A percentile compares a stretch with the other conserved stretches of the same genome.
Evolutionary conservation across 164 flowering plant species (phyloP).

Genomic region (Magnolia sinica): DNA sequence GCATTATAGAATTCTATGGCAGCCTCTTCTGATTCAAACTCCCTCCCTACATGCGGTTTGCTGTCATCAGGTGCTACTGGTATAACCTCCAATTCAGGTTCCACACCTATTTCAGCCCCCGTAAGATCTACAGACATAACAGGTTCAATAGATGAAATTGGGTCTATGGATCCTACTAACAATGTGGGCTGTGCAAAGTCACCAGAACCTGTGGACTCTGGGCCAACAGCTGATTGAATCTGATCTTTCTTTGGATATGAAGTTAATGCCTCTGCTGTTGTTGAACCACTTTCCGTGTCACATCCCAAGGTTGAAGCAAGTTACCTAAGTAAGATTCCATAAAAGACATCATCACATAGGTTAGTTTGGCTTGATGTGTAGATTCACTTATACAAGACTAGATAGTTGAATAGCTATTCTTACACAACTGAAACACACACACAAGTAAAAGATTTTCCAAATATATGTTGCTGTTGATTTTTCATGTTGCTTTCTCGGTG

Average conservation of each 20-base stretch:
- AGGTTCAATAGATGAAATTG: background rate
- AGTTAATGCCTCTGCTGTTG: background rate
- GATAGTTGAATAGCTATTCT: no score
- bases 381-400: no score
- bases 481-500: background rate
- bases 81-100: background rate
- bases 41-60: background rate
- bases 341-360: no score
- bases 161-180: background rate
- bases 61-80: background rate
- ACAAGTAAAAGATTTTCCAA: no score
- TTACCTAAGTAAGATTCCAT: background rate
- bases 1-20: slow-evolving; percentile 2
- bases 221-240: background rate
- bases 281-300: background rate
- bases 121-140: background rate
- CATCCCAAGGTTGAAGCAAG: background rate
- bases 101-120: background rate
- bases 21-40: background rate
- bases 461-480: no score
- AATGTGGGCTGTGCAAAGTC: background rate
- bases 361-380: no score
- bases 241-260: background rate
- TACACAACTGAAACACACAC: no score
- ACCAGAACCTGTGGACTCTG: background rate